A percentile compares a stretch with the other conserved stretches of the same genome.
Conservation (phyloP, 192 early-diverging fungal species). For the Coemansia sp. region DNA sequence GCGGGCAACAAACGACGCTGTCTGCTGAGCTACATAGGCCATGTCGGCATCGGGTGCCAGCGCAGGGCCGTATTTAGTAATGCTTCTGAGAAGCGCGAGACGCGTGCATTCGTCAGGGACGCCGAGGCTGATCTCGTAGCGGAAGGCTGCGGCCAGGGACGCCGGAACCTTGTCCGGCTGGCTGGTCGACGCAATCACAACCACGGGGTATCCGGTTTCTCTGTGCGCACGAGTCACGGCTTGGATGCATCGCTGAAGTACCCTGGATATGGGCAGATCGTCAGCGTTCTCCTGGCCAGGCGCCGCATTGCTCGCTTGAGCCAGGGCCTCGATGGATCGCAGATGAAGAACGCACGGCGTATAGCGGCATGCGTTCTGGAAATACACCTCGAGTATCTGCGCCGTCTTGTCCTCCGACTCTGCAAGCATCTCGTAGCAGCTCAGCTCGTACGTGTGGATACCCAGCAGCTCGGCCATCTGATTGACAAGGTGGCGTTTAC, state of each 20-base stretch:
- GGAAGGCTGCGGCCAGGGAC: constrained; percentile 72
- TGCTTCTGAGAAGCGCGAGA: constrained; percentile 62
- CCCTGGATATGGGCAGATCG: constrained; percentile 44
- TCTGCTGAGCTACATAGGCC: constrained; percentile 77
- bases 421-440: constrained; percentile 73
- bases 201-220: constrained; percentile 63
- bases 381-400: constrained; percentile 66
- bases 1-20: constrained; percentile 83
- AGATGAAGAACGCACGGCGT: constrained; percentile 85
- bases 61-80: constrained; percentile 39
- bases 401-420: constrained; percentile 83
- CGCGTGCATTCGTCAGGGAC: constrained; percentile 72
- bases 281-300: constrained; percentile 37
- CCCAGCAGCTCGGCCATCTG: constrained; percentile 69
- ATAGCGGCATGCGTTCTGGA: constrained; percentile 71
- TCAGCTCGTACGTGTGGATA: constrained; percentile 73
- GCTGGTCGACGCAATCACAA: constrained; percentile 73
- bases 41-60: constrained; percentile 77
- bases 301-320: constrained; percentile 47
- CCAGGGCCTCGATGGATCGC: constrained; percentile 73
- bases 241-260: constrained; percentile 37
- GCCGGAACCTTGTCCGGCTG: constrained; percentile 80
- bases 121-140: constrained; percentile 70
- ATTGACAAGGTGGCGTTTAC: constrained; percentile 71
- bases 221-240: constrained; percentile 22